A percentile compares a stretch with the other conserved stretches of the same genome.
phyloP scores from a whole-genome alignment of 495 filamentous ascomycete species.

The Penicillium nucicola region DNA sequence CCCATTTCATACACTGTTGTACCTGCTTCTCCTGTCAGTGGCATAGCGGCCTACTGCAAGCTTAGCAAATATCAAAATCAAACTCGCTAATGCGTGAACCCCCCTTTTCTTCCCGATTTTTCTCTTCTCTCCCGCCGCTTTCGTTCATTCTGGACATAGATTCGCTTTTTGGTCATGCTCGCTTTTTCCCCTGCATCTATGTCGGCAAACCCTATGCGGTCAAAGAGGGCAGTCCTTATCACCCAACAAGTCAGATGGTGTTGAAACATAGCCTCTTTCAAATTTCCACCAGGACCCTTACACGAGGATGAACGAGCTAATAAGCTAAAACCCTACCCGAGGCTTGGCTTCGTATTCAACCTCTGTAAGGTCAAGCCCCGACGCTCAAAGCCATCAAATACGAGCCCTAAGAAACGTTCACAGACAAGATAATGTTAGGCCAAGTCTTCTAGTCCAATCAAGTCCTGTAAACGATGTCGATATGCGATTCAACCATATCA shows the following conservation, averaged over 20 bases:
- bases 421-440: background rate
- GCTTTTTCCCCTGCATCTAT: too few relatives aligned
- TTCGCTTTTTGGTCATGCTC: too few relatives aligned
- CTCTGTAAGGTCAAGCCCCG: background rate
- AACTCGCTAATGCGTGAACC: too few relatives aligned
- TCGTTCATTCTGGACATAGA: too few relatives aligned
- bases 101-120: too few relatives aligned
- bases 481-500: background rate
- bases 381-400: background rate
- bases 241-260: too few relatives aligned
- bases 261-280: too few relatives aligned
- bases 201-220: too few relatives aligned
- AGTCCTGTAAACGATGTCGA: background rate
- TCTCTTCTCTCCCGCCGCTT: too few relatives aligned
- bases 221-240: too few relatives aligned
- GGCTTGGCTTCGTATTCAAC: constrained; percentile 14
- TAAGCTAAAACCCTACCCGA: background rate
- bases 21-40: too few relatives aligned
- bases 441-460: background rate
- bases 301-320: background rate
- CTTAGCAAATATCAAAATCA: background rate
- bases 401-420: constrained; percentile 1
- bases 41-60: background rate
- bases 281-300: background rate
- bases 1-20: background rate